Evolutionary conservation across 2,329 filamentous ascomycete species (phyloP).

Genomic region (Alternaria gansuensis): DNA sequence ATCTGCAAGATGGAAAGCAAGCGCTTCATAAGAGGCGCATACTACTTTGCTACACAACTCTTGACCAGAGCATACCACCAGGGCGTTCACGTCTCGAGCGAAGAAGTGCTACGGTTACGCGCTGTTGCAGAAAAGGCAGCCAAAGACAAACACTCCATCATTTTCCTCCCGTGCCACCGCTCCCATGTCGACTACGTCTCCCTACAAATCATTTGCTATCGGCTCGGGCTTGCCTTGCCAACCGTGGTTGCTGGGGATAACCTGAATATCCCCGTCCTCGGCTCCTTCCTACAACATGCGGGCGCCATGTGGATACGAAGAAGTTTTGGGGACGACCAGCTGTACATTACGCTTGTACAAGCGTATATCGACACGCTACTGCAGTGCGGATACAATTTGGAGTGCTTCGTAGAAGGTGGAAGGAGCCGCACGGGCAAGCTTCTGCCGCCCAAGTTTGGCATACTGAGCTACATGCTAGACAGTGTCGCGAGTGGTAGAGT

Average conservation of each 20-base stretch:
- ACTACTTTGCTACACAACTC: slow-evolving; percentile 87
- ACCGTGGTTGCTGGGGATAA: slow-evolving; percentile 97
- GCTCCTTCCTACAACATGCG: slow-evolving; percentile 91
- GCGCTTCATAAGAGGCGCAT: slow-evolving; percentile 87
- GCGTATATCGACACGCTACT: slow-evolving; percentile 93
- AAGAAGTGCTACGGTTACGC: slow-evolving; percentile 85
- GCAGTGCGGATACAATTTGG: slow-evolving; percentile 90
- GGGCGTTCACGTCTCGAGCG: slow-evolving; percentile 94
- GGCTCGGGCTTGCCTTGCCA: slow-evolving; percentile 85
- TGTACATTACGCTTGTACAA: slow-evolving; percentile 94
- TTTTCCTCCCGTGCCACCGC: slow-evolving; percentile 93
- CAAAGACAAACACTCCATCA: slow-evolving; percentile 90
- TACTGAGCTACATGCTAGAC: slow-evolving; percentile 89
- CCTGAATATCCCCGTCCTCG: slow-evolving; percentile 90
- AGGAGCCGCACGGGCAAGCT: slow-evolving; percentile 93
- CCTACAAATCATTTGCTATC: slow-evolving; percentile 93
- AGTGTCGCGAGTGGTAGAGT: slow-evolving; percentile 88
- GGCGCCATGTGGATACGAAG: slow-evolving; percentile 95
- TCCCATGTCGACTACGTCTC: slow-evolving; percentile 98
- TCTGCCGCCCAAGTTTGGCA: slow-evolving; percentile 92
- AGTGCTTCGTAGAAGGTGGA: slow-evolving; percentile 98
- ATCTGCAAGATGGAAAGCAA: slow-evolving; percentile 99
- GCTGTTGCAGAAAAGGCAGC: slow-evolving; percentile 84
- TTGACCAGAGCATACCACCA: slow-evolving; percentile 94
- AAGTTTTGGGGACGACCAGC: slow-evolving; percentile 87